A percentile compares a stretch with the other conserved stretches of the same genome.
These are phyloP conservation scores for Phytomonas serpens DNA, from an alignment of 208 protist genomes.

Conservation along the genomic window DNA sequence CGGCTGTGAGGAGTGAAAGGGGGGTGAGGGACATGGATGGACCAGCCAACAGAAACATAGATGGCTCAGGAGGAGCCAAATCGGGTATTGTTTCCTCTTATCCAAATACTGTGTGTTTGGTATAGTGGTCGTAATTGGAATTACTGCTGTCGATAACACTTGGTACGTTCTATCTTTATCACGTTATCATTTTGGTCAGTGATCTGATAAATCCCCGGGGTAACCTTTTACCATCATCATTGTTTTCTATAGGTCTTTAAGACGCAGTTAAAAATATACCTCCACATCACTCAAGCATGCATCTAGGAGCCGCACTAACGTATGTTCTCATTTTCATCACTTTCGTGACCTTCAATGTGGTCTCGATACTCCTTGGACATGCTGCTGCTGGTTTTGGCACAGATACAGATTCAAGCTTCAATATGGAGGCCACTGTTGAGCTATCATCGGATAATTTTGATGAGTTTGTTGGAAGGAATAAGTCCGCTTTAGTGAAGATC, in stretches of 20 bases:
- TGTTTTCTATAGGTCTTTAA: not conserved
- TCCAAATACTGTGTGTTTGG: not conserved
- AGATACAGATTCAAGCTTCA: conserved; percentile 23
- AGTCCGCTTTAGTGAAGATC: conserved; percentile 65
- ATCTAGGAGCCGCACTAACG: not conserved
- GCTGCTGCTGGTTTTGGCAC: conserved; percentile 8
- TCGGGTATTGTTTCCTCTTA: not conserved
- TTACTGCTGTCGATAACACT: not conserved
- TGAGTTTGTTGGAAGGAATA: conserved; percentile 31
- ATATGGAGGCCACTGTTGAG: conserved; percentile 30
- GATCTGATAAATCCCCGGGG: not conserved
- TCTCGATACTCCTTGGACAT: conserved; percentile 14
- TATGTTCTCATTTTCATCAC: not conserved
- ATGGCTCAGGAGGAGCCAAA: not conserved
- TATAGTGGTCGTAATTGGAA: not conserved
- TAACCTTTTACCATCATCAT: not conserved
- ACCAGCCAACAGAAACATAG: not conserved
- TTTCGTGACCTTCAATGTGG: not conserved
- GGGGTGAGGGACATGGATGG: not conserved
- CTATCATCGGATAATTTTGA: conserved; percentile 51
- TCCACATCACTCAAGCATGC: not conserved
- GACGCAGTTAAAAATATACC: not conserved
- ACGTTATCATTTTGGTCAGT: not conserved
- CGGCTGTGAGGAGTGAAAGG: not conserved
- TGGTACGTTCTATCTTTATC: not conserved